These are phyloP conservation scores for Biscutella laevigata DNA, from an alignment of 441 rosid genomes.

Conservation along the genomic window DNA sequence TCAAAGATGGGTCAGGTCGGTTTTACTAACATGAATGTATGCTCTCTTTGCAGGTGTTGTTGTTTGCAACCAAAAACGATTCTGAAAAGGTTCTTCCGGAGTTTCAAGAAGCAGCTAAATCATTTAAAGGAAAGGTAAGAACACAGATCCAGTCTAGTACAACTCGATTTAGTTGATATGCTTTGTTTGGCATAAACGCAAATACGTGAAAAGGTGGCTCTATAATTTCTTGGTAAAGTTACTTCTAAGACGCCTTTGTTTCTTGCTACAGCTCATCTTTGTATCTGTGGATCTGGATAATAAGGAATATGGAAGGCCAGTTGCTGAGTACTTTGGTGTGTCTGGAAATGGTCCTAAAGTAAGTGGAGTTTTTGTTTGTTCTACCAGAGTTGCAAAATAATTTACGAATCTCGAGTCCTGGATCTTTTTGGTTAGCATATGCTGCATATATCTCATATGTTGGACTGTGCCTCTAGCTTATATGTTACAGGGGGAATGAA, in stretches of 20 bases:
- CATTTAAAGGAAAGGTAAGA: slow-evolving; percentile 85
- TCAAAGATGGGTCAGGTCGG: not conserved
- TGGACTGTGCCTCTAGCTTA: slow-evolving; percentile 40
- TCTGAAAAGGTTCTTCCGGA: slow-evolving; percentile 51
- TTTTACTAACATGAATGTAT: slow-evolving; percentile 15
- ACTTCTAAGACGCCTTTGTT: slow-evolving; percentile 13
- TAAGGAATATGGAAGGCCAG: slow-evolving; percentile 86
- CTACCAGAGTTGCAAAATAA: not conserved
- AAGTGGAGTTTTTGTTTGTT: slow-evolving; percentile 6
- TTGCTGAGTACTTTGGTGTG: slow-evolving; percentile 87
- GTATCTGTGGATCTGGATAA: slow-evolving; percentile 83
- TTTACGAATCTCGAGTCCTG: not conserved
- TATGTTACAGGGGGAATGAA: slow-evolving; percentile 82
- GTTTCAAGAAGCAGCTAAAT: slow-evolving; percentile 77
- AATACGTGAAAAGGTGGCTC: not conserved
- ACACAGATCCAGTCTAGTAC: not conserved
- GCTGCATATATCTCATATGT: not conserved
- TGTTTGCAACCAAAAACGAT: slow-evolving; percentile 57
- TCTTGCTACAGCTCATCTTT: slow-evolving; percentile 64
- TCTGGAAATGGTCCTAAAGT: slow-evolving; percentile 62
- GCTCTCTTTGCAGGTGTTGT: slow-evolving; percentile 42
- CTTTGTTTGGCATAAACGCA: not conserved
- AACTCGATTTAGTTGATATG: not conserved
- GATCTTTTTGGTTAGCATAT: not conserved
- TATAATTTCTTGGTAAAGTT: not conserved